Base-by-base conservation (phyloP, 176 grass and related monocot species). In the Melocanna baccifera region DNA sequence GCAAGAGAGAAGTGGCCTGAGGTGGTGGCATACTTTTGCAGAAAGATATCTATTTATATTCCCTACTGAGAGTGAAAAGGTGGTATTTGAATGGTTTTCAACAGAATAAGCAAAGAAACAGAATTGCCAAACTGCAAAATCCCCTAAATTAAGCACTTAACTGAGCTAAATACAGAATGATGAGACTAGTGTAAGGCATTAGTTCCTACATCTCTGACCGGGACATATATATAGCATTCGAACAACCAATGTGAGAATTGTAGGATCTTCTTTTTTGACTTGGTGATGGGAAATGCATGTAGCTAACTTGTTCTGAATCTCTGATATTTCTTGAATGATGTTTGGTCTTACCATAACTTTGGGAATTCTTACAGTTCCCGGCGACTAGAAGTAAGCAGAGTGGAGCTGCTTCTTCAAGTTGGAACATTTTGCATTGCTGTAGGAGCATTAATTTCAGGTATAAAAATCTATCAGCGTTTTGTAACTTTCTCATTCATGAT, bases 391-490 rank as follows among this genome's bases (percentile, higher is more conserved):
- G 96, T 98, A 23, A 95, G 96, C 79, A 95, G 89, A 89, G 91
- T 98, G 46, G 96, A 98, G 85, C 62, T 98, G 81, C 93, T 98
- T 56, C 96, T 98, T 70, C 96, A 98, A 82, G 93, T 98, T 22
- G 96, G 96, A 53, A 98, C 96, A 66, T 98, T 98, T 69, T 98
- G 91, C 29, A 66, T 98, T 53, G 93, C 96, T 15, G 88, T 98
- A 78, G 96, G 96, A 34, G 96, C 96, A 88, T 85, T 96, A 88
- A 55, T 96, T 78, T 91, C 96, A 92, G 96, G 96, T 98, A 95
- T 14, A 75, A 14, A 62, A 86, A 15, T 84, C 28, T 83, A 13
- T 34, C 55, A 37, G 85, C 20, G 13, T 55, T 71, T 48, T 72
- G 39, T 25, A 56, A 20, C 39, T 51, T 85, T 42, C 40, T 42